phyloP scores from a whole-genome alignment of 495 filamentous ascomycete species.

The Hypoxylon perforatum region DNA sequence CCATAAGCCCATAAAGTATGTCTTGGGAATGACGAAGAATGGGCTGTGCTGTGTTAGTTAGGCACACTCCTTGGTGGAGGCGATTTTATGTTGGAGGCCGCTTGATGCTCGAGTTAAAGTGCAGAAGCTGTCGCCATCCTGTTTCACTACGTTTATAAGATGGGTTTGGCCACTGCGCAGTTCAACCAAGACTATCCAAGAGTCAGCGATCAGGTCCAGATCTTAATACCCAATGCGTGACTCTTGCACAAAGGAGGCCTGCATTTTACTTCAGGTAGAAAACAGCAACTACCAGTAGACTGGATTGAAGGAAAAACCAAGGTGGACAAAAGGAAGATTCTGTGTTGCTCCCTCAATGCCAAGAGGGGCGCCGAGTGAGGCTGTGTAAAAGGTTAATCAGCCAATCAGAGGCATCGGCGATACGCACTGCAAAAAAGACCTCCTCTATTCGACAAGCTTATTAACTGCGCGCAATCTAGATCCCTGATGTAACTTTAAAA shows the following conservation, averaged over 20 bases:
- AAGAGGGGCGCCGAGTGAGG: conserved; percentile 37
- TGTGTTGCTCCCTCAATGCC: conserved; percentile 30
- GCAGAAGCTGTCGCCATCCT: background rate
- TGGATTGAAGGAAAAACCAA: conserved; percentile 18
- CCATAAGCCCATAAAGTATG: conserved; percentile 13
- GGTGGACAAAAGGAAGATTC: conserved; percentile 16
- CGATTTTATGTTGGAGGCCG: conserved; percentile 33
- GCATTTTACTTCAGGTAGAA: background rate
- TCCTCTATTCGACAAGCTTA: conserved; percentile 19
- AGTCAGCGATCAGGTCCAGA: background rate
- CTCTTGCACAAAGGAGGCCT: background rate
- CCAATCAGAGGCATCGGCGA: conserved; percentile 30
- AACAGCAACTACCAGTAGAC: conserved; percentile 9
- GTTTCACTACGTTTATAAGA: too few species aligned
- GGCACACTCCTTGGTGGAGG: conserved; percentile 18
- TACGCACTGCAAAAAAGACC: conserved; percentile 13
- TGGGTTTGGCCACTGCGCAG: background rate
- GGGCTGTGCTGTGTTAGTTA: conserved; percentile 39
- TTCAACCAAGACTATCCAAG: background rate
- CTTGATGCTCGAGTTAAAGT: conserved; percentile 16
- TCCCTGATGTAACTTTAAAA: background rate
- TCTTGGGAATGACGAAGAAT: conserved; percentile 15
- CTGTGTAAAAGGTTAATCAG: conserved; percentile 27
- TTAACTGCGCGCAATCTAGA: conserved; percentile 1
- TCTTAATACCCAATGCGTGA: conserved; percentile 16